These are phyloP conservation scores for Penicillium riverlandense DNA, from an alignment of 495 filamentous ascomycete genomes.

Conservation along the genomic window DNA sequence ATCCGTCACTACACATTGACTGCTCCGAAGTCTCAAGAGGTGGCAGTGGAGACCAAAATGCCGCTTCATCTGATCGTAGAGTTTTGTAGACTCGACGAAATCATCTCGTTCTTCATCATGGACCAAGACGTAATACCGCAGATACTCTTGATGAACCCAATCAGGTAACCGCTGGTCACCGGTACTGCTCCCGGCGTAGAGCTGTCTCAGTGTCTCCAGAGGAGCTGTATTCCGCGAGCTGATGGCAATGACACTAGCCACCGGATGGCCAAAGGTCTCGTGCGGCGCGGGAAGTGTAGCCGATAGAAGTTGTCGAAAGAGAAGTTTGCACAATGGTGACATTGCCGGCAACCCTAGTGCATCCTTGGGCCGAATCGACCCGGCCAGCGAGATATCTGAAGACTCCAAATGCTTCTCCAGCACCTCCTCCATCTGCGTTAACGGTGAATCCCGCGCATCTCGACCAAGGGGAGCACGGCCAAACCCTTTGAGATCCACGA, in stretches of 20 bases:
- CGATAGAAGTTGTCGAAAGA: slow-evolving; percentile 76
- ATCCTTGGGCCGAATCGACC: slow-evolving; percentile 30
- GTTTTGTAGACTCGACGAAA: slow-evolving; percentile 73
- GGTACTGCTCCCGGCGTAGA: slow-evolving; percentile 70
- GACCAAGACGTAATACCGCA: slow-evolving; percentile 94
- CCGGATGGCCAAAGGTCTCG: slow-evolving; percentile 90
- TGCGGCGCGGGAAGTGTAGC: slow-evolving; percentile 68
- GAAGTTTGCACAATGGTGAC: slow-evolving; percentile 70
- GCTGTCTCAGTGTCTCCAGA: slow-evolving; percentile 71
- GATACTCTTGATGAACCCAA: slow-evolving; percentile 82
- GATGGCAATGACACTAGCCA: slow-evolving; percentile 92
- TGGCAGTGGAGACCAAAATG: slow-evolving; percentile 96
- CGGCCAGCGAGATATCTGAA: slow-evolving; percentile 20
- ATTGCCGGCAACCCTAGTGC: slow-evolving; percentile 23
- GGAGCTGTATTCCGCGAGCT: slow-evolving; percentile 76
- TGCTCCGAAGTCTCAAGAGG: slow-evolving; percentile 74
- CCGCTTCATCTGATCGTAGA: slow-evolving; percentile 97
- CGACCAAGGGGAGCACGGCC: slow-evolving; percentile 11
- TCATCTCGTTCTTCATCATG: slow-evolving; percentile 95
- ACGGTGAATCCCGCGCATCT: slow-evolving; percentile 15
- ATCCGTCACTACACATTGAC: slow-evolving; percentile 80
- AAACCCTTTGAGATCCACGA: slow-evolving; percentile 48
- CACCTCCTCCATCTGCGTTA: slow-evolving; percentile 55
- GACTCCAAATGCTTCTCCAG: slow-evolving; percentile 40
- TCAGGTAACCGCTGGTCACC: slow-evolving; percentile 61